These are phyloP conservation scores for Euphorbia neoarborescens DNA, from an alignment of 441 rosid species.

Conservation along the genomic window DNA sequence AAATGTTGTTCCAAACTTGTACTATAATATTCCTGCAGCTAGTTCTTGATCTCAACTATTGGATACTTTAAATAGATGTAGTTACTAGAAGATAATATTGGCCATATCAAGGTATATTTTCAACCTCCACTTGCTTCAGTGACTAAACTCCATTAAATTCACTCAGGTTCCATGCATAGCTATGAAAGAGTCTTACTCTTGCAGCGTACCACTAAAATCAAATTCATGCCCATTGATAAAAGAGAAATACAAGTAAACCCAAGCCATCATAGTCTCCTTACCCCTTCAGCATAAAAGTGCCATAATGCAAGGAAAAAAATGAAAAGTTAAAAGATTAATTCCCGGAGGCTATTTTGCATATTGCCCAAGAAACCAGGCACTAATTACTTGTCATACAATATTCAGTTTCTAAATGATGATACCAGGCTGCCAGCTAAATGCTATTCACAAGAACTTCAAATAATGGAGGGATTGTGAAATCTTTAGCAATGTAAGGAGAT, in stretches of 20 bases:
- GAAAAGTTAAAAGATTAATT: background rate
- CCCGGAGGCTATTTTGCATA: background rate
- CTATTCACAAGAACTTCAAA: background rate
- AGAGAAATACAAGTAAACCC: background rate
- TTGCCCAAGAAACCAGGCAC: background rate
- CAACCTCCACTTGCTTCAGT: background rate
- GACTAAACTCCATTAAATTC: background rate
- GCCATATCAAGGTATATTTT: background rate
- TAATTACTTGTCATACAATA: background rate
- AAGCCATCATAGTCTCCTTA: background rate
- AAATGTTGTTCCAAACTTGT: background rate
- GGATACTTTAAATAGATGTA: background rate
- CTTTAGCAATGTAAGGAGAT: background rate
- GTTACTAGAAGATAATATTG: background rate
- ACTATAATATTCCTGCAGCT: background rate
- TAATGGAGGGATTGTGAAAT: background rate
- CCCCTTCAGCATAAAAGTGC: background rate
- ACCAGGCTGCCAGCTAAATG: background rate
- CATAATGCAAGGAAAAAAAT: background rate
- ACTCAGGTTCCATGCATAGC: background rate
- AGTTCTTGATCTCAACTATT: background rate
- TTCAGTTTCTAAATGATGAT: background rate
- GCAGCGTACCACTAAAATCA: background rate
- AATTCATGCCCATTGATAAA: background rate
- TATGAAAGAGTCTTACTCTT: background rate